Conservation (phyloP, 257 asterid genomes). For the Solanum virginianum region DNA sequence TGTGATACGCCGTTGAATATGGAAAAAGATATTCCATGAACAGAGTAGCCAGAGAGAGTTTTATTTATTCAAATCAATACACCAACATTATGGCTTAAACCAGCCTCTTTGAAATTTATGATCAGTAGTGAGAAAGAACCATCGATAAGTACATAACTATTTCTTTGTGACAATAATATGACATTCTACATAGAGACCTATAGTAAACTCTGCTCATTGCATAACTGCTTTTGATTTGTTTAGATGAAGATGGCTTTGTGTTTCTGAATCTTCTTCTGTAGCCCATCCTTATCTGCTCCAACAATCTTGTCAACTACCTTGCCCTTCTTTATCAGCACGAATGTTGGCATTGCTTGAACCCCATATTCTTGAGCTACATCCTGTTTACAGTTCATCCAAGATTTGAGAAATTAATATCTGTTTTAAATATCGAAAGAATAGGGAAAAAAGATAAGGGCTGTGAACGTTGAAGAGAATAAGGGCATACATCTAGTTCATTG, state of each 20-base stretch:
- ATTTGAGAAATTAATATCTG: neutral
- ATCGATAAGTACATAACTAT: neutral
- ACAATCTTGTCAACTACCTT: slow-evolving; percentile 9
- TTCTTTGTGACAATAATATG: neutral
- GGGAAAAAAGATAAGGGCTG: neutral
- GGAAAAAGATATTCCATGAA: neutral
- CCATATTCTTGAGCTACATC: slow-evolving; percentile 17
- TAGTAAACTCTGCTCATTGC: neutral
- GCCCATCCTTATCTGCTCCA: slow-evolving; percentile 1
- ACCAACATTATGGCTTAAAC: neutral
- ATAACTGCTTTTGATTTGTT: neutral
- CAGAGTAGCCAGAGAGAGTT: neutral
- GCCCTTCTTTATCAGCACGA: slow-evolving; percentile 13
- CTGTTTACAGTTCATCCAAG: neutral
- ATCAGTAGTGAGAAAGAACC: neutral
- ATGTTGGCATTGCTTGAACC: slow-evolving; percentile 22
- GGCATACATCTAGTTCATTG: slow-evolving; percentile 45
- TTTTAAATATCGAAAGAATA: neutral
- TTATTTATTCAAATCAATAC: neutral
- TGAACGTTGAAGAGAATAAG: neutral
- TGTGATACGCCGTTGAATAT: neutral
- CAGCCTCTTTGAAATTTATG: neutral
- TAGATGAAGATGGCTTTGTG: neutral
- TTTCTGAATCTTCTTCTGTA: neutral
- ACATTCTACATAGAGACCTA: neutral